These are phyloP conservation scores for Suillus discolor DNA, from an alignment of 768 basidiomycete genomes.

Conservation along the genomic window DNA sequence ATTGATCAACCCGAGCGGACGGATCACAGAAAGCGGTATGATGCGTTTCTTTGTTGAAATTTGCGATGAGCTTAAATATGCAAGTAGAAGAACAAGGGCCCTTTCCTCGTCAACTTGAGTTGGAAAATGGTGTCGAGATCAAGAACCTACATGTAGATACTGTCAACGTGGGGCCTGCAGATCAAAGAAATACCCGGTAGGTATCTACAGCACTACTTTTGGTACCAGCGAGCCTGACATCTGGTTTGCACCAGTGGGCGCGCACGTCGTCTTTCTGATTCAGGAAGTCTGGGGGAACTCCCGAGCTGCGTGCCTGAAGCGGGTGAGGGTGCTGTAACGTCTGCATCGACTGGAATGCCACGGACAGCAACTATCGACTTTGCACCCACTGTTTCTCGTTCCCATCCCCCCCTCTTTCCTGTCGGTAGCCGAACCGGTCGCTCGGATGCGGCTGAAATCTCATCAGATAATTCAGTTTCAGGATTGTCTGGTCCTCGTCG, in stretches of 20 bases:
- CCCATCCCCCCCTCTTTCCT: slow-evolving; percentile 25
- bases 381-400: slow-evolving; percentile 37
- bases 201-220: slow-evolving; percentile 1
- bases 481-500: background rate
- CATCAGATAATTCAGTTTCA: slow-evolving; percentile 10
- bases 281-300: slow-evolving; percentile 22
- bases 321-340: background rate
- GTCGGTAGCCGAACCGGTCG: slow-evolving; percentile 26
- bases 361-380: slow-evolving; percentile 57
- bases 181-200: background rate
- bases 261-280: slow-evolving; percentile 41
- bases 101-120: slow-evolving; percentile 6
- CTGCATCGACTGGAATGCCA: slow-evolving; percentile 26
- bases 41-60: slow-evolving; percentile 18
- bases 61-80: slow-evolving; percentile 9
- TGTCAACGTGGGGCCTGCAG: background rate
- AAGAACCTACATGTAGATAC: slow-evolving; percentile 5
- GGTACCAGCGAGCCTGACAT: slow-evolving; percentile 12
- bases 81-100: slow-evolving; percentile 6
- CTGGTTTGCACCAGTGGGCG: background rate
- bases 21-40: slow-evolving; percentile 52
- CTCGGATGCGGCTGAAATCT: slow-evolving; percentile 14
- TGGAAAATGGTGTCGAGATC: background rate
- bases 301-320: background rate
- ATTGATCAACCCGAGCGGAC: slow-evolving; percentile 74